phyloP scores from a whole-genome alignment of 202 grass and related monocot species.

The Eragrostis tef region DNA sequence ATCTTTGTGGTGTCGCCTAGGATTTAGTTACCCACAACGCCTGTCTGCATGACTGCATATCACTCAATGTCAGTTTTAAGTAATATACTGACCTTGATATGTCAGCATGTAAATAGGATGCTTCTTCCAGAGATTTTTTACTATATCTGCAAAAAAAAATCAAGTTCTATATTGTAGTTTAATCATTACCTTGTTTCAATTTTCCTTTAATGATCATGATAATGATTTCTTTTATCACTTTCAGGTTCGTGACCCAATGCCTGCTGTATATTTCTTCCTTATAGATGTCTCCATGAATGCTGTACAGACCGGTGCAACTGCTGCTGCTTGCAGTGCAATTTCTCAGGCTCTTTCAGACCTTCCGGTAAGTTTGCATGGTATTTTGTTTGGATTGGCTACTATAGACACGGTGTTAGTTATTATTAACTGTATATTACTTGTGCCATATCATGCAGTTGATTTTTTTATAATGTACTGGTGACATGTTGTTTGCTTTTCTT shows the following conservation, averaged over 20 bases:
- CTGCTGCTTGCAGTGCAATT: constrained; percentile 86
- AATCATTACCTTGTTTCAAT: background rate
- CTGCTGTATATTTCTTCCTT: constrained; percentile 87
- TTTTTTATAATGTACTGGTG: constrained; percentile 8
- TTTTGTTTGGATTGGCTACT: constrained; percentile 17
- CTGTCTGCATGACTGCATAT: too few species aligned
- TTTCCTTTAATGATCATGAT: constrained; percentile 21
- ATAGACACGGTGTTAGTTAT: background rate
- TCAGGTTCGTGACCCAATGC: constrained; percentile 91
- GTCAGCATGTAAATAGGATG: background rate
- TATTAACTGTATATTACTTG: constrained; percentile 15
- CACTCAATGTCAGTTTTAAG: too few species aligned
- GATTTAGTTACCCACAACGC: too few species aligned
- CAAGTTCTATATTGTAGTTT: background rate
- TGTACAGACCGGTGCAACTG: constrained; percentile 71
- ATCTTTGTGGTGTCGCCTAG: too few species aligned
- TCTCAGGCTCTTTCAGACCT: constrained; percentile 68
- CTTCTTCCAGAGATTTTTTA: background rate
- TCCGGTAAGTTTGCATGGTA: constrained; percentile 63
- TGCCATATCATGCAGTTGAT: constrained; percentile 28
- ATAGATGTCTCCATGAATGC: constrained; percentile 91
- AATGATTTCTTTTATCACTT: constrained; percentile 12
- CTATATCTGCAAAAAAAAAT: background rate
- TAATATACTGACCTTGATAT: background rate
- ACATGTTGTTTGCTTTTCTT: background rate